phyloP scores from a whole-genome alignment of 2,329 filamentous ascomycete species.

The Colletotrichum nymphaeae region DNA sequence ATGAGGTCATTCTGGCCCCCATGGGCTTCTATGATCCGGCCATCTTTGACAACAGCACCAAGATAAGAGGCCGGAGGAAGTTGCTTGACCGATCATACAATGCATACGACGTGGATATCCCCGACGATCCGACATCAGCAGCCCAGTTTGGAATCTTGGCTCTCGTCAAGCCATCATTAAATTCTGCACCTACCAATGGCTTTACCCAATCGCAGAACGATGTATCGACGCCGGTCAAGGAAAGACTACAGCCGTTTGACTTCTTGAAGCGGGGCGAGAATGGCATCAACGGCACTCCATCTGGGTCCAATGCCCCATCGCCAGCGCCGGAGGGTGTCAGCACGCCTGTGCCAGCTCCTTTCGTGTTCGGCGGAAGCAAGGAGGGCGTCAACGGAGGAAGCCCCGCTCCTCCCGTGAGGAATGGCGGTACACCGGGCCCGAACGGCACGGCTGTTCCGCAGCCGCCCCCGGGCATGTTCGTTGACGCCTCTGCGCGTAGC shows the following conservation, averaged over 20 bases:
- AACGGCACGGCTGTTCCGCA: slow-evolving; percentile 44
- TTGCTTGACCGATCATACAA: slow-evolving; percentile 91
- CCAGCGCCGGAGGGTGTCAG: slow-evolving; percentile 82
- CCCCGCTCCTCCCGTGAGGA: slow-evolving; percentile 62
- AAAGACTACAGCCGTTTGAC: slow-evolving; percentile 74
- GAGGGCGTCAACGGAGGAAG: slow-evolving; percentile 60
- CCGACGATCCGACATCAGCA: slow-evolving; percentile 88
- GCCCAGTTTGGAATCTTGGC: slow-evolving; percentile 80
- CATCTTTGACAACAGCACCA: slow-evolving; percentile 85
- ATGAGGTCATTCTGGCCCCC: slow-evolving; percentile 92
- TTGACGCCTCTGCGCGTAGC: slow-evolving; percentile 63
- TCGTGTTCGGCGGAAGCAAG: slow-evolving; percentile 64
- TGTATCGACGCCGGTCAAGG: slow-evolving; percentile 70
- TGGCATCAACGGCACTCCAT: slow-evolving; percentile 80
- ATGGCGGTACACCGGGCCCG: slow-evolving; percentile 57
- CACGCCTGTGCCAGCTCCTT: slow-evolving; percentile 72
- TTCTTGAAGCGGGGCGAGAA: slow-evolving; percentile 75
- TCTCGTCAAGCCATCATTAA: slow-evolving; percentile 69
- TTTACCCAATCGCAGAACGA: slow-evolving; percentile 56
- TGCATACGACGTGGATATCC: slow-evolving; percentile 86
- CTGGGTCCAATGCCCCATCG: slow-evolving; percentile 87
- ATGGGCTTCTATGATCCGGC: slow-evolving; percentile 94
- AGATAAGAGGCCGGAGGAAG: slow-evolving; percentile 82
- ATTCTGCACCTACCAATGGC: slow-evolving; percentile 55
- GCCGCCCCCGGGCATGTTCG: slow-evolving; percentile 58